Base-by-base conservation (phyloP, 768 basidiomycete genomes). In the Termitomyces sp. region DNA sequence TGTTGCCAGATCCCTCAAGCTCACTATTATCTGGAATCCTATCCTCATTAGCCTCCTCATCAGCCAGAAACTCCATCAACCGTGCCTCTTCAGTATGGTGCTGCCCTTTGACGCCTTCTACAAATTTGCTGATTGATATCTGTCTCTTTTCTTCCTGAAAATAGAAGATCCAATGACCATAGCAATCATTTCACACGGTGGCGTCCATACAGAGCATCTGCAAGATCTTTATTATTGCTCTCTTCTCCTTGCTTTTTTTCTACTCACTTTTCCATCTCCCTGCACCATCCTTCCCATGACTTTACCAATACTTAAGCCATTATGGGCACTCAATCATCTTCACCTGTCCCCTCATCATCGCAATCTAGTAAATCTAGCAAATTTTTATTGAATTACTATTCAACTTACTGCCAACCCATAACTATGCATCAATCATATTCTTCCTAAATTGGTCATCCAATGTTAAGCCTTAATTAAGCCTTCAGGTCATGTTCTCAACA, bases 191-290 rank as follows among this genome's bases (percentile, higher is more conserved):
- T 51, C 2, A 16, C 26, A 39, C 4, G 7, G 18, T 51, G 34
- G 5, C 6, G 1, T 7, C 24, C 18, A 39, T 51, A 37, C 4
- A 51, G 7, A 2, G 16, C 18, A 51, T 51, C 24, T 16, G 22
- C 4, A 27, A 37, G 22, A 9, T 51, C 22, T 51, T 51, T 16
- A 37, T 20, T 4, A 26, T 39, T 4, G 18, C 36, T 51, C 24
- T 51, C 16, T 22, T 36, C 8, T 4, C 2, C 22, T 16, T 24
- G 14, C 36, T 65, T 52, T 49, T 68, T 67, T 39, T 24, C 22
- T 22, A 37, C 22, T 36, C 14, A 51, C 22, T 37, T 24, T 7
- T 22, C 36, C 34, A 51, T 37, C 34, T 37, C 22, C 8, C 29
- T 51, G 3, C 20, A 8, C 34, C 5, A 49, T 34, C 12, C 3